Base-by-base conservation (phyloP, 176 grass and related monocot species). In the Bothriochloa decipiens region DNA sequence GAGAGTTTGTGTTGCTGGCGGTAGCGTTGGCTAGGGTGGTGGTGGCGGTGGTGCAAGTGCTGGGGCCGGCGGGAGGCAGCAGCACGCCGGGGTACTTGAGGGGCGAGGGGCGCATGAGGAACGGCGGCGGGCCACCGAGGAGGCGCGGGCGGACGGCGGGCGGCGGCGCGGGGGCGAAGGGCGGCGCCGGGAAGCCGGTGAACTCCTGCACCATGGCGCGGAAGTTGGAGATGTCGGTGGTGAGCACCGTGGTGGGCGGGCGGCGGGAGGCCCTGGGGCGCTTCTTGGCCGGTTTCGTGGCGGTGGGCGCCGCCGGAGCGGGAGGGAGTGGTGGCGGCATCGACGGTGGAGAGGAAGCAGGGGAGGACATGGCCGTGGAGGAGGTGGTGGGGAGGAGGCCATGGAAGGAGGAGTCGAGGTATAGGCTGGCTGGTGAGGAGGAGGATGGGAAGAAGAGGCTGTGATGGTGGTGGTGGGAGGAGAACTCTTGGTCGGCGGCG, bases 161-260 rank as follows among this genome's bases (percentile, higher is more conserved):
- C 20, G 90, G 88, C 6, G 72, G 80, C 15, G 86, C 65, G 20
- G 84, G 80, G 25, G 89, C 91, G 53, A 92, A 94, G 61, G 89
- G 89, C 25, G 96, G 85, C n/a, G 91, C 70, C 4, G 93, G 96
- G 79, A 99, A 99, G 52, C 96, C 96, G 22, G 96, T 99, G 89
- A 99, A 99, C 93, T 99, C 93, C 80, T 99, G 96, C 68, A 99
- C 96, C 96, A 99, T 96, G 87, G 93, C 91, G 62, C 93, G 96
- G 81, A 99, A 99, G 83, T 99, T 99, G 65, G 96, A 96, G 28
- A 91, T 92, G 87, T 99, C 91, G 11, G 96, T 99, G 75, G 84
- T 91, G 82, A 99, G 78, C 16, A 99, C 96, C 4, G 96, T 99
- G 50, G 96, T 99, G 81, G 91, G 91, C 7, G 93, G 89, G 2